Conservation (phyloP, 2,329 filamentous ascomycete genomes). For the Trichothecium sympodiale region DNA sequence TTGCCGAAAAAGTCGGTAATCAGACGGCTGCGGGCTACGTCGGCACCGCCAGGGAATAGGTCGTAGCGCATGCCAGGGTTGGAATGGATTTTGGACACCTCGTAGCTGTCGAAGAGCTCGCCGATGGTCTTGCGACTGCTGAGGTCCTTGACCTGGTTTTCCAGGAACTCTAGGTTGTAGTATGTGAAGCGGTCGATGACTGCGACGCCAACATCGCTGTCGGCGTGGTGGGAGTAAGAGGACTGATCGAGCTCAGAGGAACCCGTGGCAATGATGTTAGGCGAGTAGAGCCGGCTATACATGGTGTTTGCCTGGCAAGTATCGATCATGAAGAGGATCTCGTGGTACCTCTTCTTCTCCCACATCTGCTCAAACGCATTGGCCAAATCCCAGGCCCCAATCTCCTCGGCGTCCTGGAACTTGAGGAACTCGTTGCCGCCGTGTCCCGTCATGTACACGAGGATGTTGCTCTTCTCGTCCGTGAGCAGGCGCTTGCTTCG, state of each 20-base stretch:
- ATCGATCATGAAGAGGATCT: constrained; percentile 99
- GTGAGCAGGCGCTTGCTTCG: constrained; percentile 88
- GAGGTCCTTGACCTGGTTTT: constrained; percentile 77
- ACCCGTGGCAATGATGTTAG: constrained; percentile 97
- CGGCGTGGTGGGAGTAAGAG: constrained; percentile 93
- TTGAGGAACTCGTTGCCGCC: constrained; percentile 97
- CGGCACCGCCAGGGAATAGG: constrained; percentile 77
- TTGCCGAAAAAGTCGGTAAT: constrained; percentile 98
- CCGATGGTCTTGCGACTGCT: constrained; percentile 83
- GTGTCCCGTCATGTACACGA: constrained; percentile 99
- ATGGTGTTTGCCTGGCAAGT: constrained; percentile 99
- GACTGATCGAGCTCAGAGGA: constrained; percentile 92
- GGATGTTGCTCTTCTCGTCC: constrained; percentile 89
- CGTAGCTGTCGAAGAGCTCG: constrained; percentile 92
- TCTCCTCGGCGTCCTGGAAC: constrained; percentile 97
- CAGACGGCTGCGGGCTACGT: constrained; percentile 63
- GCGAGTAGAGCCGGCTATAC: constrained; percentile 96
- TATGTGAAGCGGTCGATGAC: constrained; percentile 99
- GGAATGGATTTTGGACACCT: constrained; percentile 87
- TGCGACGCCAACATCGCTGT: constrained; percentile 94
- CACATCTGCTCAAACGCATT: constrained; percentile 99
- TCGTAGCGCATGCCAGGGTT: constrained; percentile 89
- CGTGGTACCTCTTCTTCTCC: constrained; percentile 99
- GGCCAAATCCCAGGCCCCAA: constrained; percentile 88
- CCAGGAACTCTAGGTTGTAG: constrained; percentile 94